A percentile compares a stretch with the other conserved stretches of the same genome.
Conservation (phyloP, 2,329 filamentous ascomycete species). For the Aspergillus ochraceoroseus region DNA sequence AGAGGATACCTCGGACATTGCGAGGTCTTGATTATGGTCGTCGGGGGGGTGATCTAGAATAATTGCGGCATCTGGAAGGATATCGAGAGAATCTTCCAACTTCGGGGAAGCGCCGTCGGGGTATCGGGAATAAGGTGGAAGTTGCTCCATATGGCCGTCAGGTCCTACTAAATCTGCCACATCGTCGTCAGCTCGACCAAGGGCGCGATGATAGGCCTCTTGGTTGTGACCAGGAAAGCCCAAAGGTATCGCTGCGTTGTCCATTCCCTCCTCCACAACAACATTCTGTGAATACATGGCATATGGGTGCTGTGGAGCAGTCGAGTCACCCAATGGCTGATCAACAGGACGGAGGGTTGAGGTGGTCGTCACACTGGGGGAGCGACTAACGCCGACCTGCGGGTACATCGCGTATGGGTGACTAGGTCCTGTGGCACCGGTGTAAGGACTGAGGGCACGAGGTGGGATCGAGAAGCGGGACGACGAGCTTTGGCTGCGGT, state of each 20-base stretch:
- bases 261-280: slow-evolving; percentile 52
- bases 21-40: slow-evolving; percentile 26
- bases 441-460: slow-evolving; percentile 59
- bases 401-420: slow-evolving; percentile 83
- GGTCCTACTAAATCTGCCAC: slow-evolving; percentile 80
- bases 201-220: slow-evolving; percentile 63
- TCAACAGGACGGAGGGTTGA: slow-evolving; percentile 60
- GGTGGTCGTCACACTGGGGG: slow-evolving; percentile 65
- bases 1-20: slow-evolving; percentile 34
- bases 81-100: slow-evolving; percentile 39
- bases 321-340: slow-evolving; percentile 56
- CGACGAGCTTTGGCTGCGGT: slow-evolving; percentile 43
- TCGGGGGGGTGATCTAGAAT: slow-evolving; percentile 52
- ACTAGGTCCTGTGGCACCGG: slow-evolving; percentile 66
- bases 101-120: slow-evolving; percentile 67
- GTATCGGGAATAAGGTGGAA: slow-evolving; percentile 87
- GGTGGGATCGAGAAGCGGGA: slow-evolving; percentile 44
- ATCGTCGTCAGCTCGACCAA: slow-evolving; percentile 68
- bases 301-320: slow-evolving; percentile 77
- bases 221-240: slow-evolving; percentile 67
- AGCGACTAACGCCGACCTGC: slow-evolving; percentile 57
- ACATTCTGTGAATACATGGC: slow-evolving; percentile 80
- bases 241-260: slow-evolving; percentile 54
- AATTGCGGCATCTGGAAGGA: slow-evolving; percentile 30
- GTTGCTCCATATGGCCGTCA: slow-evolving; percentile 81